Percentiles rank a stretch among this genome's conserved stretches.
These are phyloP conservation scores for Coniella lustricola DNA, from an alignment of 2,329 filamentous ascomycete genomes.

Conservation along the genomic window DNA sequence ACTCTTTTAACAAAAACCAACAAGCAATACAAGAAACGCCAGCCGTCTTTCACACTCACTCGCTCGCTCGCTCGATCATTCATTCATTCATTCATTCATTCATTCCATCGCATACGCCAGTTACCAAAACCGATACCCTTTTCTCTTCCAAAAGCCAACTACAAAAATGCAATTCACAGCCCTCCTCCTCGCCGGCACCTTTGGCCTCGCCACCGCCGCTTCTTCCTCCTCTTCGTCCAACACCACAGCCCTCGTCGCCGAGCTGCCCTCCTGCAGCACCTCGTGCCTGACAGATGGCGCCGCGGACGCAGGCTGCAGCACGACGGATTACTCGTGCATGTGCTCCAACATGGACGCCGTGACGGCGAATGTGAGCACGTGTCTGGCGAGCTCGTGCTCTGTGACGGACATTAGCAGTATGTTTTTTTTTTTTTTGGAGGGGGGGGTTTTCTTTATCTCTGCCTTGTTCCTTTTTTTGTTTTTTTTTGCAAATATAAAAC, in stretches of 20 bases:
- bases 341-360: conserved; percentile 11
- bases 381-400: conserved; percentile 8
- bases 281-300: conserved; percentile 10
- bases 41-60: too few species aligned
- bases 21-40: too few species aligned
- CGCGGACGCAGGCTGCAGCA: conserved; percentile 7
- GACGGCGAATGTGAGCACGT: conserved; percentile 3
- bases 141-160: too few species aligned
- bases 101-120: too few species aligned
- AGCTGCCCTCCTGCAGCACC: conserved; percentile 14
- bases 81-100: too few species aligned
- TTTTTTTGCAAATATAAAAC: too few species aligned
- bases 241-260: conserved; percentile 3
- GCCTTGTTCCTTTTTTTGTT: too few species aligned
- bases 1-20: too few species aligned
- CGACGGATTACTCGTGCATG: conserved; percentile 13
- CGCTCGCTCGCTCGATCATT: too few species aligned
- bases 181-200: conserved; percentile 9
- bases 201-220: conserved; percentile 13
- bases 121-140: too few species aligned
- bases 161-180: conserved; percentile 16
- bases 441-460: too few species aligned
- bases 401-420: conserved; percentile 12
- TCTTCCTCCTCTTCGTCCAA: conserved; percentile 7
- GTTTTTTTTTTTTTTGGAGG: neutral